These are phyloP conservation scores for Rhipidocladum racemiflorum DNA, from an alignment of 176 grass and related monocot genomes.

Conservation along the genomic window DNA sequence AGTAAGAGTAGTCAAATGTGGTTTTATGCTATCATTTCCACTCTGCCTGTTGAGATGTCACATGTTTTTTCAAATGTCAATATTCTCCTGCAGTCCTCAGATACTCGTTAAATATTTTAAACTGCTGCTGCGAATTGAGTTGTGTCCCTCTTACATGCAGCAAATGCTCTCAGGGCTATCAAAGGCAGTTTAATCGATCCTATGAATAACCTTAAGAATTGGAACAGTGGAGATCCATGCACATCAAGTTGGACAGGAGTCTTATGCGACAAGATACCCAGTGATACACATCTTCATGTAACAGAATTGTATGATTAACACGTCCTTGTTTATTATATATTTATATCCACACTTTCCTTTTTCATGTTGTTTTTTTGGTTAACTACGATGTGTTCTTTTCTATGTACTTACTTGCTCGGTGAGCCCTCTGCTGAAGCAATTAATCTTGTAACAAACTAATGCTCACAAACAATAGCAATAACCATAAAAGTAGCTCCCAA, in stretches of 20 bases:
- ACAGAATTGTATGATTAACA: slow-evolving; percentile 57
- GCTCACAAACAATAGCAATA: not conserved
- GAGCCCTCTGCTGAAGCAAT: slow-evolving; percentile 1
- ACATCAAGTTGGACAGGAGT: slow-evolving; percentile 76
- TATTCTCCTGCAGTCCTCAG: not conserved
- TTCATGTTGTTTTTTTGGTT: not conserved
- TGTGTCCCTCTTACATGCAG: slow-evolving; percentile 37
- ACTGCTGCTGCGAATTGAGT: not conserved
- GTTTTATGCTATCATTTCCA: not conserved
- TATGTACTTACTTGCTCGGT: not conserved
- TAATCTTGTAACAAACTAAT: not conserved
- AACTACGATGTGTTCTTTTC: not conserved
- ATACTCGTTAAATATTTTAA: not conserved
- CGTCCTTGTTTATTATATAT: not conserved
- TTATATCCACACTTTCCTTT: not conserved
- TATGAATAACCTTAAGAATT: slow-evolving; percentile 62
- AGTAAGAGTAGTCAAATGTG: not conserved
- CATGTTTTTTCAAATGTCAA: not conserved
- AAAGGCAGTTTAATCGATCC: slow-evolving; percentile 62
- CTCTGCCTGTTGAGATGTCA: not conserved
- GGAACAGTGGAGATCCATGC: slow-evolving; percentile 84
- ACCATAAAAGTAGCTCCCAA: not conserved
- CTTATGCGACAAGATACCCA: slow-evolving; percentile 39
- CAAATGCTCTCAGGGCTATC: slow-evolving; percentile 56
- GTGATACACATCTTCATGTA: slow-evolving; percentile 61